Evolutionary conservation across 2,329 filamentous ascomycete genomes (phyloP), one percentile per base, ranked within the genome.

Genomic region (Penicillium sp.): DNA sequence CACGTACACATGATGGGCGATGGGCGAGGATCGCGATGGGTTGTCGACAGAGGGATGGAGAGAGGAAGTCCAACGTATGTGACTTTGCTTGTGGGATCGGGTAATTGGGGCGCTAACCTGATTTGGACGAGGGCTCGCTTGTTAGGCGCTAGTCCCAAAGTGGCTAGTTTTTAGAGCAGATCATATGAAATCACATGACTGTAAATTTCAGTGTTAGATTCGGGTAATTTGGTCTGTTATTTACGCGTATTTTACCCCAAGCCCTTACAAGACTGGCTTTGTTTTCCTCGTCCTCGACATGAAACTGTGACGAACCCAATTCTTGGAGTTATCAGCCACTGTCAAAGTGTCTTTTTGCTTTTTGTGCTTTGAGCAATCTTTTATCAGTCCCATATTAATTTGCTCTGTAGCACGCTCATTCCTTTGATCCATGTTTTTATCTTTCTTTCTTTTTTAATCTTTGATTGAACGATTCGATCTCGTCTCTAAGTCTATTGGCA

Each of bases 1-100:
- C 60, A 79, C 77, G 67, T 79, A 79, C 77, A 79, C 77, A 79
- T 79, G 76, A 77, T 79, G 76, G 77, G 77, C 77, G 74, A 76
- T 75, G 70, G 65, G 73, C 68, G 73, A 71, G 70, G 61, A 70
- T 73, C 73, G 72, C 73, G 68, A 69, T 73, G 65, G 61, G 60
- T 73, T 76, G 75, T 75, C 73, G 75, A 73, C 73, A 70, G 66
- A 73, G 69, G 69, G 67, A 70, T 74, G 70, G 68, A 68, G 69
- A 68, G 65, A 73, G 63, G 68, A 74, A 73, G 70, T 70, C 69
- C 66, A 66, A 61, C 60, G 65, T 61, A 64, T 33, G 61, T 63
- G 63, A 71, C 68, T 74, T 73, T 71, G 68, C 69, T 71, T 76
- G 73, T 76, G 73, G 73, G 73, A 75, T 75, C 71, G 69, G 70